Conservation (phyloP, 2,329 filamentous ascomycete species). For the Ceratocystis eucalypticola region DNA sequence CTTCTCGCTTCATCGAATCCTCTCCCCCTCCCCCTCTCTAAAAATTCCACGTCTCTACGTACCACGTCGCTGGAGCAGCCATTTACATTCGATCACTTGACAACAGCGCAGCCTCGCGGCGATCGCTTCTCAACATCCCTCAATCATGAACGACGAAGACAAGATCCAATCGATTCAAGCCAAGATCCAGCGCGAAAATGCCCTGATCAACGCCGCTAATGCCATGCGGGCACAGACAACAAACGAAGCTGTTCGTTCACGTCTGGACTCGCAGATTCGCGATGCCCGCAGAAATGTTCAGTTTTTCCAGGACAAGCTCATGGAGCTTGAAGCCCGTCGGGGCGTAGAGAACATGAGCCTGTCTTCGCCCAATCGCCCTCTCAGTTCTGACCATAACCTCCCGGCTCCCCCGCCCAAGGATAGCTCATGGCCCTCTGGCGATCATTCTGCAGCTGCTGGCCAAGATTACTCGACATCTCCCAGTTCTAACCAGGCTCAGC, state of each 20-base stretch:
- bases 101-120: constrained; percentile 3
- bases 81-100: background rate
- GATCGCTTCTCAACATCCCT: background rate
- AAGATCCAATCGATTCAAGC: constrained; percentile 68
- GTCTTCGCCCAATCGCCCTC: constrained; percentile 34
- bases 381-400: constrained; percentile 35
- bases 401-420: constrained; percentile 67
- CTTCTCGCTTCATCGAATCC: background rate
- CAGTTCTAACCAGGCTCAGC: constrained; percentile 36
- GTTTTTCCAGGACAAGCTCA: constrained; percentile 87
- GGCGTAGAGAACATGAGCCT: constrained; percentile 55
- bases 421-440: constrained; percentile 62
- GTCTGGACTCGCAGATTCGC: constrained; percentile 85
- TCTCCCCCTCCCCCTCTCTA: background rate
- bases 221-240: constrained; percentile 91
- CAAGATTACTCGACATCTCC: constrained; percentile 49
- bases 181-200: constrained; percentile 97
- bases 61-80: background rate
- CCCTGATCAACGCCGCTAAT: constrained; percentile 84
- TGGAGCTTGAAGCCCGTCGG: constrained; percentile 72
- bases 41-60: background rate
- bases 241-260: constrained; percentile 80
- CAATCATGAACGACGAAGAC: constrained; percentile 50
- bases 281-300: constrained; percentile 86
- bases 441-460: constrained; percentile 40